A percentile compares a stretch with the other conserved stretches of the same genome.
phyloP scores from a whole-genome alignment of 1,139 yeast species.

The Kodamaea suecica region DNA sequence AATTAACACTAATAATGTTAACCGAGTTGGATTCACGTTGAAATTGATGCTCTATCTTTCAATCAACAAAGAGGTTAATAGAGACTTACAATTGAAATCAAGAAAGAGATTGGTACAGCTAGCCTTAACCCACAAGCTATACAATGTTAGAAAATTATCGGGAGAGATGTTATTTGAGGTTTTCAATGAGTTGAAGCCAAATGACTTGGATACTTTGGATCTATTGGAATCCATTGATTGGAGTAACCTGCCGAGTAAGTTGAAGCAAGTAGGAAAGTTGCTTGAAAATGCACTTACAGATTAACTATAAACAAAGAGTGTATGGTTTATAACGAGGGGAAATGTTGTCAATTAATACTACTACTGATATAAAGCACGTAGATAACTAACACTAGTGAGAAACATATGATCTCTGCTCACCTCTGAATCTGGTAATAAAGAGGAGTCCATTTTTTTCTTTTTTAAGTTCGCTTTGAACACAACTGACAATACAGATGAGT shows the following conservation, averaged over 20 bases:
- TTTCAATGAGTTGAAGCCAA: conserved; percentile 19
- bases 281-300: neutral
- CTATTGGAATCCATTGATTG: conserved; percentile 21
- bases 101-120: conserved; percentile 29
- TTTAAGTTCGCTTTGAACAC: no score
- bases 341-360: no score
- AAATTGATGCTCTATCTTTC: conserved; percentile 36
- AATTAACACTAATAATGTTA: conserved; percentile 39
- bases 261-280: neutral
- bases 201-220: conserved; percentile 7
- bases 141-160: conserved; percentile 27
- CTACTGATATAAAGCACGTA: no score
- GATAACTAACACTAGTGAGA: no score
- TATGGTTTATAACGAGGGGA: no score
- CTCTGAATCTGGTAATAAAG: neutral
- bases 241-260: conserved; percentile 9
- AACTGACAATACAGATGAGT: no score
- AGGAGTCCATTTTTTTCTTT: neutral
- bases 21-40: conserved; percentile 32
- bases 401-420: no score
- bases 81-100: conserved; percentile 14
- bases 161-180: conserved; percentile 36
- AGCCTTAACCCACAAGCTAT: conserved; percentile 28
- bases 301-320: no score
- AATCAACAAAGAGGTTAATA: conserved; percentile 6